Evolutionary conservation across 164 flowering plant species (phyloP).

Genomic region (Tetracentron sinense): DNA sequence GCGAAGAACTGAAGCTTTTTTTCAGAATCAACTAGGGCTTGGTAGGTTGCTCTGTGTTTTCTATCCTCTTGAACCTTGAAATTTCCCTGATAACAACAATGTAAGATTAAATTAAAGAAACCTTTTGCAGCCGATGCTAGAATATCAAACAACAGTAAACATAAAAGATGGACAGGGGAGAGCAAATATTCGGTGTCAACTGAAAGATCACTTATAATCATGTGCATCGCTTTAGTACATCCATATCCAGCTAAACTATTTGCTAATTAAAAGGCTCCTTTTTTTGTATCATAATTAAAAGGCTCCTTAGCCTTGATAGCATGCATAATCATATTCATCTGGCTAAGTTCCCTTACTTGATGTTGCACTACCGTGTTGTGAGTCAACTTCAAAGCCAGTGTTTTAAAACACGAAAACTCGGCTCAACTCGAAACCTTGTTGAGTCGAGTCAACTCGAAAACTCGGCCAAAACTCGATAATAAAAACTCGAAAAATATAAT

Average conservation of each 20-base stretch:
- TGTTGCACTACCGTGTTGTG: background rate
- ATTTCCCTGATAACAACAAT: conserved; percentile 48
- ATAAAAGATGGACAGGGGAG: background rate
- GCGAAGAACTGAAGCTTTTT: conserved; percentile 77
- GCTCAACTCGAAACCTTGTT: no score
- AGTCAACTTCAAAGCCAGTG: no score
- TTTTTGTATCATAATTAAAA: no score
- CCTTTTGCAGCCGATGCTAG: background rate
- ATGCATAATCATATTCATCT: background rate
- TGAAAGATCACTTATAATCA: background rate
- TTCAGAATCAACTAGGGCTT: conserved; percentile 62
- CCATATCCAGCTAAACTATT: background rate
- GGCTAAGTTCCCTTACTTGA: background rate
- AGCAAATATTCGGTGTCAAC: background rate
- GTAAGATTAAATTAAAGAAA: background rate
- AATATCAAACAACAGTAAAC: background rate
- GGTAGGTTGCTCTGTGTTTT: conserved; percentile 78
- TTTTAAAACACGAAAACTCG: no score
- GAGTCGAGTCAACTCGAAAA: no score
- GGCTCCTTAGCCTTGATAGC: background rate
- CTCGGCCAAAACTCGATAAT: no score
- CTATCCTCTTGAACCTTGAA: conserved; percentile 76
- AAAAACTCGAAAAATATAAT: no score
- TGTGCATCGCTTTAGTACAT: background rate
- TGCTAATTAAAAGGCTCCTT: no score